Conservation (phyloP, 2,329 filamentous ascomycete species). For the Fusarium brevicatenulatum region DNA sequence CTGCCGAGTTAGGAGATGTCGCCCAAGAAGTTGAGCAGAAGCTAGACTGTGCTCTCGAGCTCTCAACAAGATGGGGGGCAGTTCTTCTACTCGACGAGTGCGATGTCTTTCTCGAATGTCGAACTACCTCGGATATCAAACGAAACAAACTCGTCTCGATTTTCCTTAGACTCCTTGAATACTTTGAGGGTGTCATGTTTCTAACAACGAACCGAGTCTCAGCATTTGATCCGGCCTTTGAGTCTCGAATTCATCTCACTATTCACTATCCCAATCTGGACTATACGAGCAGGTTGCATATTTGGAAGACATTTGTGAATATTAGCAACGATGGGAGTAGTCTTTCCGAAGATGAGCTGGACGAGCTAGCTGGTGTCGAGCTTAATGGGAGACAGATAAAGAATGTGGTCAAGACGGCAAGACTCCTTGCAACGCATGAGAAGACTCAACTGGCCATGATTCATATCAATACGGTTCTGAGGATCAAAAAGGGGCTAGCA, state of each 20-base stretch:
- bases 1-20: slow-evolving; percentile 5
- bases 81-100: slow-evolving; percentile 15
- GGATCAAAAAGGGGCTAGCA: slow-evolving; percentile 1
- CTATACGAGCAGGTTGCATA: background rate
- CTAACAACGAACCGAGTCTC: slow-evolving; percentile 10
- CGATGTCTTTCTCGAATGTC: slow-evolving; percentile 13
- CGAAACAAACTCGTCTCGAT: slow-evolving; percentile 18
- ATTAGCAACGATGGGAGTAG: rapidly evolving
- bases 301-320: slow-evolving; percentile 9
- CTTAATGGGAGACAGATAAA: slow-evolving; percentile 27
- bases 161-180: slow-evolving; percentile 11
- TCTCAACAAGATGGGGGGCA: slow-evolving; percentile 19
- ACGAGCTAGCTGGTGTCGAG: background rate
- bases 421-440: slow-evolving; percentile 1
- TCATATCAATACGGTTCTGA: background rate
- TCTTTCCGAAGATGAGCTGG: background rate
- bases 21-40: slow-evolving; percentile 3
- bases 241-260: slow-evolving; percentile 15
- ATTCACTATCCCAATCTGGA: slow-evolving; percentile 11
- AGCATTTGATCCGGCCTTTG: slow-evolving; percentile 10
- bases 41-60: slow-evolving; percentile 7
- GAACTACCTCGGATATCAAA: background rate
- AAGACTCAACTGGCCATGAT: background rate
- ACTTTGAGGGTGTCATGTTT: slow-evolving; percentile 22
- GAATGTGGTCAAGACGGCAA: slow-evolving; percentile 18